A percentile compares a stretch with the other conserved stretches of the same genome.
Evolutionary conservation across 2,329 filamentous ascomycete genomes (phyloP).

Genomic region (Colletotrichum destructivum): DNA sequence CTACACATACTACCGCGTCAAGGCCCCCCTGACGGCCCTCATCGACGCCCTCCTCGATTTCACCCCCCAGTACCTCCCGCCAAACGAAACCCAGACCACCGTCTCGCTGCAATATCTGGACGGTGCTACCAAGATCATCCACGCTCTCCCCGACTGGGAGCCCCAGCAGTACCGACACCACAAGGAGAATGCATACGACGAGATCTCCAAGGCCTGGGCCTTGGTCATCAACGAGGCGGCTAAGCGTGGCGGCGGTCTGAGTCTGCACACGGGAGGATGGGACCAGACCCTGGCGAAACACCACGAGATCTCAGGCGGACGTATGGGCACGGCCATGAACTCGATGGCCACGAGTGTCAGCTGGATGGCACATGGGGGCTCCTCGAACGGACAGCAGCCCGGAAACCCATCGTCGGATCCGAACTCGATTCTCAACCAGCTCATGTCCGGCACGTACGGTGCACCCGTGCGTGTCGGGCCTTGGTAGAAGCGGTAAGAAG

Average conservation of each 20-base stretch:
- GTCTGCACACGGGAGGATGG: constrained; percentile 92
- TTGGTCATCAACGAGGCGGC: constrained; percentile 91
- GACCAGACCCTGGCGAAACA: constrained; percentile 90
- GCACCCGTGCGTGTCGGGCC: constrained; percentile 75
- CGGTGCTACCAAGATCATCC: constrained; percentile 89
- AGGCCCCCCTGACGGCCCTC: constrained; percentile 82
- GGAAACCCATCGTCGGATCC: constrained; percentile 56
- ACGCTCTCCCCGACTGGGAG: constrained; percentile 92
- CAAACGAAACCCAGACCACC: constrained; percentile 87
- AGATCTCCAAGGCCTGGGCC: constrained; percentile 94
- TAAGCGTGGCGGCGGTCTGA: constrained; percentile 92
- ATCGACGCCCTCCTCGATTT: constrained; percentile 94
- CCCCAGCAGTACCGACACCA: constrained; percentile 90
- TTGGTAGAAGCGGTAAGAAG: constrained; percentile 59
- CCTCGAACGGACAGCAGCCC: constrained; percentile 42
- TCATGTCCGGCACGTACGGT: constrained; percentile 73
- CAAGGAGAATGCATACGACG: constrained; percentile 96
- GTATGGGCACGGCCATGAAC: constrained; percentile 83
- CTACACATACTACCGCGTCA: constrained; percentile 95
- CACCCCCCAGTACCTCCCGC: constrained; percentile 94
- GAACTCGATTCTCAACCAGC: constrained; percentile 73
- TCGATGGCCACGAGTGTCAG: constrained; percentile 82
- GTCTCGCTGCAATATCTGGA: constrained; percentile 91
- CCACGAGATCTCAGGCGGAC: constrained; percentile 87
- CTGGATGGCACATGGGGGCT: constrained; percentile 73